Base-by-base conservation (phyloP, 352 stramenopile genomes). In the Plasmopara halstedii region DNA sequence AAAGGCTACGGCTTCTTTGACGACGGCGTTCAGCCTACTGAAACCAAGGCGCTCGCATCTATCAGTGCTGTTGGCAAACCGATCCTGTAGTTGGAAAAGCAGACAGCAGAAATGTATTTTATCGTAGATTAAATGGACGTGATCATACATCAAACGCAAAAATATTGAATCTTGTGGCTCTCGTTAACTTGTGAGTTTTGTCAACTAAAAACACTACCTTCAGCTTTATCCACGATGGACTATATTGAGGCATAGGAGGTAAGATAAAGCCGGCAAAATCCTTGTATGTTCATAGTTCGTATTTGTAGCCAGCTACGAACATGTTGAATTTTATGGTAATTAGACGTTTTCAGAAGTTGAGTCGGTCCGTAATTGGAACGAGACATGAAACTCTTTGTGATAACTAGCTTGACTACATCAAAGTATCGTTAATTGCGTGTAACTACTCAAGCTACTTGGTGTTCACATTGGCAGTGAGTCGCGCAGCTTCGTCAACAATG, bases 1-100 rank as follows among this genome's bases (percentile, higher is more conserved):
- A 85, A 83, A 40, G 76, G 76, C 35, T 91, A 88, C 46, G 76
- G 79, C 26, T 91, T 91, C 57, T 91, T 91, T 32, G 79, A 91
- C 40, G 63, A 73, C 45, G 63, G 63, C 35, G 56, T 51, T 10
- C 56, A 67, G 44, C 63, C 59, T 22, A 65, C 59, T 0, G 63
- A 73, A 38, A 40, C 39, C 20, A 64, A 64, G 51, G 59, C 51
- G 18, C 39, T 62, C 18, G 56, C 56, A 29, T 54, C 56, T 21
- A 67, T 65, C 27, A 50, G 40, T 6, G 40, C 55, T 6, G 63
- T 73, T 23, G 63, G 63, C n/a, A 67, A 68, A 29, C 63, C 56
- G 17, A 45, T 73, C 21, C 42, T 67, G 45, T 68, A 55, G 40
- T 37, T 22, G 38, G 27, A 47, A 23, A 29, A 40, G 21, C 40